These are phyloP conservation scores for Saturnispora mendoncae DNA, from an alignment of 805 yeast genomes.

Conservation along the genomic window DNA sequence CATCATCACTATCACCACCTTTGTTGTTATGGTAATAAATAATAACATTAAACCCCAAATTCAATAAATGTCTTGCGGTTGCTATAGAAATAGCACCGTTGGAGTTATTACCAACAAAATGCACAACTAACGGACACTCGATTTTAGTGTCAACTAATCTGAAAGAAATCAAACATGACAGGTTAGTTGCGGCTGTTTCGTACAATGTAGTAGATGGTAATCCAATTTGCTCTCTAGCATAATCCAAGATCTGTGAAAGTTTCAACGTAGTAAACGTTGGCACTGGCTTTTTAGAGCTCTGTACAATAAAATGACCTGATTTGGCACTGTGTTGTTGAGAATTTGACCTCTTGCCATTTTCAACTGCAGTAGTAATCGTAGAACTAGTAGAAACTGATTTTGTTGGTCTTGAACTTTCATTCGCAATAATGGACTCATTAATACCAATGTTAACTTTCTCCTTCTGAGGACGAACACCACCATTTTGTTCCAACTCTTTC, in stretches of 20 bases:
- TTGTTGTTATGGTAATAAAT: conserved; percentile 1
- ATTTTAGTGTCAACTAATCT: conserved; percentile 71
- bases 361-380: neutral
- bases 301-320: conserved; percentile 1
- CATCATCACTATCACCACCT: conserved; percentile 11
- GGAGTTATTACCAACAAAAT: conserved; percentile 64
- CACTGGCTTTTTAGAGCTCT: conserved; percentile 20
- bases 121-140: conserved; percentile 65
- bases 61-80: conserved; percentile 68
- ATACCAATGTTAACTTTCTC: conserved; percentile 56
- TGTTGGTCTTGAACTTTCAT: conserved; percentile 37
- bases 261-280: conserved; percentile 74
- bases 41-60: conserved; percentile 63
- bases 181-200: conserved; percentile 64
- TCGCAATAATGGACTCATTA: too few relatives aligned
- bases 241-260: conserved; percentile 62
- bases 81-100: conserved; percentile 72
- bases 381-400: neutral
- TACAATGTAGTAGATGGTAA: conserved; percentile 36
- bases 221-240: conserved; percentile 45
- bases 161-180: conserved; percentile 49
- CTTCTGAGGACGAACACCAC: conserved; percentile 45
- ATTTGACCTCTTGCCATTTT: neutral
- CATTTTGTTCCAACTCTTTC: conserved; percentile 44
- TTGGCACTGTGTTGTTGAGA: neutral